Conservation (phyloP, 75 land plant genomes). For the Ceratopteris richardii region DNA sequence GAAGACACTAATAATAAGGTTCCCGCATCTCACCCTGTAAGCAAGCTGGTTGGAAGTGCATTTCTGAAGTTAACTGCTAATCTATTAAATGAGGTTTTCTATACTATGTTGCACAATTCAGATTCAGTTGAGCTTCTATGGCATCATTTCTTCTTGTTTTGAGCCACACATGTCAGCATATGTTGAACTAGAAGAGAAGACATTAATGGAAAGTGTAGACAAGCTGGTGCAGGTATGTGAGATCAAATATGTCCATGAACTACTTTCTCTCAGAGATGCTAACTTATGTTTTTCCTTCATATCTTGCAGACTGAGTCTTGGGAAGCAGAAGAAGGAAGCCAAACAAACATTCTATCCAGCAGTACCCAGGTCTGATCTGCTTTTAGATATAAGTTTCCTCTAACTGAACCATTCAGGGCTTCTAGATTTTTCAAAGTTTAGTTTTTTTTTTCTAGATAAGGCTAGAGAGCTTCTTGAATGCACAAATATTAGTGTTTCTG, state of each 20-base stretch:
- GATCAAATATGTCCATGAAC: neutral
- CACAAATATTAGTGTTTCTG: no score
- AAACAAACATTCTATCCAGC: constrained; percentile 84
- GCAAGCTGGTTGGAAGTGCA: no score
- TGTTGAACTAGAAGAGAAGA: constrained; percentile 94
- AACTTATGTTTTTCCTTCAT: no score
- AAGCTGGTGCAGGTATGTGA: constrained; percentile 83
- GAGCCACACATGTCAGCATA: constrained; percentile 82
- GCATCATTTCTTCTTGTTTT: constrained; percentile 96
- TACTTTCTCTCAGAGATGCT: neutral
- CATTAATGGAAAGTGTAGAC: constrained; percentile 86
- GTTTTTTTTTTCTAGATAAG: no score
- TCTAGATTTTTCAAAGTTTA: no score
- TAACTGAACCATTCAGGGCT: no score
- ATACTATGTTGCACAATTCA: no score
- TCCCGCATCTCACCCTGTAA: no score
- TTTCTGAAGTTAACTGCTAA: no score
- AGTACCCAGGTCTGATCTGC: constrained; percentile 66
- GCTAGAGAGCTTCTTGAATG: no score
- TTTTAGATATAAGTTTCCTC: neutral
- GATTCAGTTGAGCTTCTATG: constrained; percentile 78
- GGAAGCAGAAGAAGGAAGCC: constrained; percentile 95
- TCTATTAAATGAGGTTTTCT: no score
- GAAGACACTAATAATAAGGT: no score
- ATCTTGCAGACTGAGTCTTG: constrained; percentile 77